Evolutionary conservation across 345 rosid species (phyloP).

Genomic region (Citrus trifoliata): DNA sequence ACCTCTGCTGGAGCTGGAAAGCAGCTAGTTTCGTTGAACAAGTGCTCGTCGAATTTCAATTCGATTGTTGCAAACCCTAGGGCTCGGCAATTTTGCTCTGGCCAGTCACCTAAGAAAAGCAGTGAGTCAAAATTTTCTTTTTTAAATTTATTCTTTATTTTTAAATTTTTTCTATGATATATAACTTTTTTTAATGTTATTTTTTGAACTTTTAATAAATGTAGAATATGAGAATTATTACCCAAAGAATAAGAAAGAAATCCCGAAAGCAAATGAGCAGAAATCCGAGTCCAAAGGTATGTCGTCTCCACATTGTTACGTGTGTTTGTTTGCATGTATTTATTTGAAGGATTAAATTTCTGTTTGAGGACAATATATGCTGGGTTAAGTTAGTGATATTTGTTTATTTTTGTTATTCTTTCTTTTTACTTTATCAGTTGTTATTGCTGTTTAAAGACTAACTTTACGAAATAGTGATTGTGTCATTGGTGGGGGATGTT

Average conservation of each 20-base stretch:
- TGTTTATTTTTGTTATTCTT: neutral
- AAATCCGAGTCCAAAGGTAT: conserved; percentile 37
- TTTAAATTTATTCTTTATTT: neutral
- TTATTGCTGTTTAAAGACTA: neutral
- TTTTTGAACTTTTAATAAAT: neutral
- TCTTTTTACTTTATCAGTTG: too few relatives aligned
- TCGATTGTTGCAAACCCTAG: conserved; percentile 32
- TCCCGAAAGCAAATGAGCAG: conserved; percentile 26
- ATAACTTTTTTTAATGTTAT: neutral
- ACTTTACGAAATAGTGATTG: neutral
- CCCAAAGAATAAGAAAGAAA: conserved; percentile 42
- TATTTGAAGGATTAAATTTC: neutral
- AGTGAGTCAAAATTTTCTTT: conserved; percentile 24
- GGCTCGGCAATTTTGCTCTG: conserved; percentile 28
- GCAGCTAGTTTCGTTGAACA: conserved; percentile 18
- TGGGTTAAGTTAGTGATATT: neutral
- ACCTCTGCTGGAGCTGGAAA: conserved; percentile 30
- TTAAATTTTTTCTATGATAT: neutral
- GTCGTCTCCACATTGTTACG: neutral
- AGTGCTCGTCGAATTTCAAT: conserved; percentile 23
- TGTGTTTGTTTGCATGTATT: neutral
- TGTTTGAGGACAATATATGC: neutral
- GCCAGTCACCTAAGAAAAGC: conserved; percentile 32
- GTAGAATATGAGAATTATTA: conserved; percentile 38
- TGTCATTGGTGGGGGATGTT: neutral